Base-by-base conservation (phyloP, 2,329 filamentous ascomycete species). In the Aspergillus ochraceoroseus region DNA sequence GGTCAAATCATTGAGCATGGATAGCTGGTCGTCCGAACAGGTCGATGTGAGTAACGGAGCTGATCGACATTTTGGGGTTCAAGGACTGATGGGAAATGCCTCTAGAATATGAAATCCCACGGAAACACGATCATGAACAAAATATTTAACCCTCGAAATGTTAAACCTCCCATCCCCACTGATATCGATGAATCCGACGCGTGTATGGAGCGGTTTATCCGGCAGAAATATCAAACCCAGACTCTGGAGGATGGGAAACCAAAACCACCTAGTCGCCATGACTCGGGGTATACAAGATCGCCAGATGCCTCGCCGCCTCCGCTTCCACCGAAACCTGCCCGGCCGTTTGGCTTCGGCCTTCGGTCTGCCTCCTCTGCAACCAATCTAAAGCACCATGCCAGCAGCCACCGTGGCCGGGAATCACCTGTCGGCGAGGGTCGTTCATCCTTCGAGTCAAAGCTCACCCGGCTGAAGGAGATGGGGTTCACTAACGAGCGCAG, bases 1-100 rank as follows among this genome's bases (percentile, higher is more conserved):
- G 66, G 88, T 98, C 72, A 98, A 98, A 68, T 96, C 89, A 25
- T 68, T 98, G 70, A 96, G 85, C 65, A 96, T 98, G 89, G 92
- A 98, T 68, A 92, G 84, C 53, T 98, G 92, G 92, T 82, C 85
- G 33, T 83, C 83, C 58, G 92, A 96, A 46, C 92, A 98, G 70
- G 89, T 98, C 49, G 92, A 98, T 69, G 89, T 95, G 72, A 68
- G 78, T 67, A 44, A 32, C 28, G 8, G 5, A 19, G 13, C 7
- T 12, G 8, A 20, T n/a, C 6, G 5, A 33, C 14, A 27, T 12
- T 13, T 14, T 3, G 5, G 11, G 6, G 14, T 25, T 19, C 13
- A 38, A 31, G 31, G 18, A 39, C 29, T 9, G 18, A 26, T 25
- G 23, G 23, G 15, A 5, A 28, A 22, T 23, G 12, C 3, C 20